Conservation (phyloP, 345 rosid species). For the Brassica carinata region DNA sequence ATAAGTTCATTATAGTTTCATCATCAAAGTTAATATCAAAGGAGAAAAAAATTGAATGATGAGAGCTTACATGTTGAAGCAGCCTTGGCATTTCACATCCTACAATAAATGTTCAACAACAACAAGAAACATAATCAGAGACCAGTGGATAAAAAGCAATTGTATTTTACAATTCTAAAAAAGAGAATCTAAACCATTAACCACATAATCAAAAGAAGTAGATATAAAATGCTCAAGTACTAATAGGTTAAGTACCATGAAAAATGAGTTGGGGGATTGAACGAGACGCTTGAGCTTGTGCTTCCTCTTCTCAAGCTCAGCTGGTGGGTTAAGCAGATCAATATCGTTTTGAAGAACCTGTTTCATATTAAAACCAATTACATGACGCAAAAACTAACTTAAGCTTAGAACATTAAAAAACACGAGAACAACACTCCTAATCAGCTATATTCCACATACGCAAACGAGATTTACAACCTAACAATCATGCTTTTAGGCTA, state of each 20-base stretch:
- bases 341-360: constrained; percentile 74
- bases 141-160: not conserved
- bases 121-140: not conserved
- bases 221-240: not conserved
- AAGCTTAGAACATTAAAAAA: not conserved
- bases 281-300: constrained; percentile 87
- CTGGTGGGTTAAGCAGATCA: constrained; percentile 74
- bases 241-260: constrained; percentile 48
- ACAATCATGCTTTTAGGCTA: not conserved
- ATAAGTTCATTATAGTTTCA: not conserved
- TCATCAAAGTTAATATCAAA: not conserved
- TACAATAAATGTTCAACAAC: constrained; percentile 18
- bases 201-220: not conserved
- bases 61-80: constrained; percentile 66
- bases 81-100: constrained; percentile 85
- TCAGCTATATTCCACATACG: not conserved
- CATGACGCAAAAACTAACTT: not conserved
- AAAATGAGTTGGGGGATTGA: constrained; percentile 70
- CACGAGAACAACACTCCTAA: not conserved
- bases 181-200: too few species aligned
- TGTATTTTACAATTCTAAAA: not conserved
- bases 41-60: not conserved
- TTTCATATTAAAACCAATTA: not conserved
- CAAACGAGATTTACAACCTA: not conserved
- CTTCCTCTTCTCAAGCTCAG: constrained; percentile 78